These are phyloP conservation scores for Amorphotheca resinae DNA, from an alignment of 495 filamentous ascomycete species.

Conservation along the genomic window DNA sequence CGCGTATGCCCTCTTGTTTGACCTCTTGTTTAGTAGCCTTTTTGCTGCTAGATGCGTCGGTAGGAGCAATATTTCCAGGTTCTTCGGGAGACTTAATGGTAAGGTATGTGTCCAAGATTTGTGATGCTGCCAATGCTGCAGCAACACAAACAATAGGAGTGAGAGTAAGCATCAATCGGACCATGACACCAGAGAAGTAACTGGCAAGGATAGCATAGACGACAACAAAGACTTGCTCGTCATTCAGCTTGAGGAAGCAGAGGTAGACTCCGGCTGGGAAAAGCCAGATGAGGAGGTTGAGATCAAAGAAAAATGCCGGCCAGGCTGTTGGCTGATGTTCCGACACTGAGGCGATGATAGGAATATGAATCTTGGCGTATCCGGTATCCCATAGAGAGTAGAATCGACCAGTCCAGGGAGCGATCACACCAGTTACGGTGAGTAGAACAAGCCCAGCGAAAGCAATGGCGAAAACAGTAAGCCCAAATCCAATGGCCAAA, in stretches of 20 bases:
- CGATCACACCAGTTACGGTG: slow-evolving; percentile 79
- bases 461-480: slow-evolving; percentile 60
- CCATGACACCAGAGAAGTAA: slow-evolving; percentile 99
- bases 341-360: slow-evolving; percentile 97
- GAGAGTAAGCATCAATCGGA: slow-evolving; percentile 93
- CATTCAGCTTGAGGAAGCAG: slow-evolving; percentile 84
- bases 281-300: slow-evolving; percentile 97
- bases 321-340: slow-evolving; percentile 99
- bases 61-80: slow-evolving; percentile 33
- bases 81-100: slow-evolving; percentile 41
- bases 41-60: slow-evolving; percentile 20
- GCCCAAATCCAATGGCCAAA: slow-evolving; percentile 63
- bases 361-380: slow-evolving; percentile 99
- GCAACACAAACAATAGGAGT: slow-evolving; percentile 95
- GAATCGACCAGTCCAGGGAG: slow-evolving; percentile 97
- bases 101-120: slow-evolving; percentile 79
- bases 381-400: slow-evolving; percentile 99
- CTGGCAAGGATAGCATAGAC: slow-evolving; percentile 90
- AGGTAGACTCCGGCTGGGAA: slow-evolving; percentile 98
- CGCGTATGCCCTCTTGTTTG: slow-evolving; percentile 46
- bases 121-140: slow-evolving; percentile 80
- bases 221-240: slow-evolving; percentile 97
- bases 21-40: slow-evolving; percentile 33
- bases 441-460: slow-evolving; percentile 66
- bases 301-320: slow-evolving; percentile 99